A percentile compares a stretch with the other conserved stretches of the same genome.
Conservation (phyloP, 495 filamentous ascomycete species). For the Lasiosphaeris hirsuta region DNA sequence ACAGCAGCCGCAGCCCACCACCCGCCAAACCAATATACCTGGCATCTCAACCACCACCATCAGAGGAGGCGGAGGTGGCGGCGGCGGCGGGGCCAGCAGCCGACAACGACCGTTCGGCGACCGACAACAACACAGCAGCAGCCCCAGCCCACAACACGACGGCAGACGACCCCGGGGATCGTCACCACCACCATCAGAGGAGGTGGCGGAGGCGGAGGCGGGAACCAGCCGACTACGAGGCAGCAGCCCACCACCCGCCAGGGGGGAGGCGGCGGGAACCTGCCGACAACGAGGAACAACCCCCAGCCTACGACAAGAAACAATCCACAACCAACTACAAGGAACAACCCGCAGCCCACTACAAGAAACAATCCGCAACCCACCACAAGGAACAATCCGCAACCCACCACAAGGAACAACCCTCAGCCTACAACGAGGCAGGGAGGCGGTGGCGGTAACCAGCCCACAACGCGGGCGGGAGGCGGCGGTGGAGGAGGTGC, state of each 20-base stretch:
- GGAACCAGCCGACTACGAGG: neutral
- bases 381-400: neutral
- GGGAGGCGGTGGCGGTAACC: neutral
- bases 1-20: constrained; percentile 8
- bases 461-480: neutral
- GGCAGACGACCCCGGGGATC: neutral
- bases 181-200: neutral
- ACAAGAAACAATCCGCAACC: neutral
- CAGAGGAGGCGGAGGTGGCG: neutral
- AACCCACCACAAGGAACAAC: neutral
- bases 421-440: neutral
- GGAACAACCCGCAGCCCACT: neutral
- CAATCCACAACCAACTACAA: too few relatives aligned
- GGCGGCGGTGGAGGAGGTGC: neutral
- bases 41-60: neutral
- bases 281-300: neutral
- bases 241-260: neutral
- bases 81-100: constrained; percentile 5
- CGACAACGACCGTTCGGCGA: constrained; percentile 7
- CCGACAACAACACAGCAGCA: neutral
- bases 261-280: neutral
- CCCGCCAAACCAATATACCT: neutral
- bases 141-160: neutral
- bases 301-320: neutral
- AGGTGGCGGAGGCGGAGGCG: neutral